A percentile compares a stretch with the other conserved stretches of the same genome.
Evolutionary conservation across 1,139 yeast species (phyloP).

Genomic region (Blastobotrys elegans): DNA sequence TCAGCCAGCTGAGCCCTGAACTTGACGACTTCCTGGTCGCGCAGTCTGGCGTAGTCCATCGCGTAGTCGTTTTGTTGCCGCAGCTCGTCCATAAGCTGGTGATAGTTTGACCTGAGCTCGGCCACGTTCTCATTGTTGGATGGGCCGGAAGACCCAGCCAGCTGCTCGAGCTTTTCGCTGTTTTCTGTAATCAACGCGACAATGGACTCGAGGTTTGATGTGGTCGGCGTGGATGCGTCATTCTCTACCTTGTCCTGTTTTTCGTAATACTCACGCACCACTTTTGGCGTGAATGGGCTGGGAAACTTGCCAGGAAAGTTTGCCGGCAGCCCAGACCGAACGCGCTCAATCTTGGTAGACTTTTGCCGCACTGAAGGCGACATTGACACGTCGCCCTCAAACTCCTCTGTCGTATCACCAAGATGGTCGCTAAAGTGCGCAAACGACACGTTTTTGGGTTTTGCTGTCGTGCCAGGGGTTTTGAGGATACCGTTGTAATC

Average conservation of each 20-base stretch:
- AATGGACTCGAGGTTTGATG: conserved; percentile 4
- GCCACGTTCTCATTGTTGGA: not conserved
- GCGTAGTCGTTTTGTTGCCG: conserved; percentile 18
- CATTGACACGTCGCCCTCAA: conserved; percentile 2
- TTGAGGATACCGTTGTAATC: conserved; percentile 27
- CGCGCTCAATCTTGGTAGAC: conserved; percentile 13
- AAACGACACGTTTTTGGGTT: conserved; percentile 25
- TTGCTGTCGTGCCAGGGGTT: conserved; percentile 25
- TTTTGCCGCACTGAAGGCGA: conserved; percentile 10
- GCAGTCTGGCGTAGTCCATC: conserved; percentile 19
- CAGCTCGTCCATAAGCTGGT: conserved; percentile 14
- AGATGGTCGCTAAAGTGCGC: conserved; percentile 14
- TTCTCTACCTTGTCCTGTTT: not conserved
- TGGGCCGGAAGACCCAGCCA: conserved; percentile 10
- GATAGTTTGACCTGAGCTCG: conserved; percentile 1
- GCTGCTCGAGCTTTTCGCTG: conserved; percentile 14
- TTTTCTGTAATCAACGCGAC: conserved; percentile 9
- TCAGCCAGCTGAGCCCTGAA: conserved; percentile 19
- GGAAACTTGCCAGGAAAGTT: conserved; percentile 28
- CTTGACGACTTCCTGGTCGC: conserved; percentile 19
- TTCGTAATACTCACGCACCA: conserved; percentile 3
- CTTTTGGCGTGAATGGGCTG: conserved; percentile 24
- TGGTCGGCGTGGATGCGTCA: not conserved
- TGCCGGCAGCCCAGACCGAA: conserved; percentile 23
- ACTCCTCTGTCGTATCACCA: not conserved